phyloP scores from a whole-genome alignment of 176 grass and related monocot genomes.

The Triticum dicoccoides region DNA sequence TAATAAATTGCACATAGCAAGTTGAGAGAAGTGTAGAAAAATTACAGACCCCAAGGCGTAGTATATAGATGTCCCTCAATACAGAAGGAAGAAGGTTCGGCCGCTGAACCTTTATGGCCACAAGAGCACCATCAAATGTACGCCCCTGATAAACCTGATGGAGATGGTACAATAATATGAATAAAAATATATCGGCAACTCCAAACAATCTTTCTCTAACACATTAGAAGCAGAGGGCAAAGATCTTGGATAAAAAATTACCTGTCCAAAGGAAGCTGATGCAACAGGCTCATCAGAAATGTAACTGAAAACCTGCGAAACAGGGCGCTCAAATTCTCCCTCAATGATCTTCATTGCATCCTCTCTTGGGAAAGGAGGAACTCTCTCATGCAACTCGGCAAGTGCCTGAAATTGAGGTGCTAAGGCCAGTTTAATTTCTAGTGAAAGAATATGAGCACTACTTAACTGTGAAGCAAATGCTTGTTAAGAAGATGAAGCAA shows the following conservation, averaged over 20 bases:
- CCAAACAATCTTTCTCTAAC: not conserved
- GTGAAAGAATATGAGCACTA: not conserved
- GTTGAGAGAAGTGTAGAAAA: not conserved
- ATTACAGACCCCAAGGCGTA: slow-evolving; percentile 78
- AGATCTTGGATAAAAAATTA: slow-evolving; percentile 24
- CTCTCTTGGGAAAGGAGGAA: slow-evolving; percentile 75
- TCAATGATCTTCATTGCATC: slow-evolving; percentile 82
- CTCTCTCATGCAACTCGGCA: slow-evolving; percentile 79
- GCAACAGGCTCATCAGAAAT: slow-evolving; percentile 85
- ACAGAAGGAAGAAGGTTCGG: slow-evolving; percentile 81
- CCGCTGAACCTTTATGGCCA: slow-evolving; percentile 91
- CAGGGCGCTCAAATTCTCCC: slow-evolving; percentile 62
- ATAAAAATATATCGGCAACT: not conserved
- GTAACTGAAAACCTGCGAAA: slow-evolving; percentile 62
- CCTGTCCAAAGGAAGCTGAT: slow-evolving; percentile 92
- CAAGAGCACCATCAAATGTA: slow-evolving; percentile 71
- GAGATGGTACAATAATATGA: not conserved
- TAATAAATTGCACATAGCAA: slow-evolving; percentile 10
- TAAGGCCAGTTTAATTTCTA: slow-evolving; percentile 27
- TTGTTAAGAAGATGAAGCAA: slow-evolving; percentile 5
- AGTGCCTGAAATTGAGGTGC: slow-evolving; percentile 56
- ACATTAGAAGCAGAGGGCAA: not conserved
- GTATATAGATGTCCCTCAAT: slow-evolving; percentile 83
- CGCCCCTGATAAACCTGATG: slow-evolving; percentile 78
- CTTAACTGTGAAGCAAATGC: not conserved